Conservation (phyloP, 768 basidiomycete species). For the Ramaria sp. region DNA sequence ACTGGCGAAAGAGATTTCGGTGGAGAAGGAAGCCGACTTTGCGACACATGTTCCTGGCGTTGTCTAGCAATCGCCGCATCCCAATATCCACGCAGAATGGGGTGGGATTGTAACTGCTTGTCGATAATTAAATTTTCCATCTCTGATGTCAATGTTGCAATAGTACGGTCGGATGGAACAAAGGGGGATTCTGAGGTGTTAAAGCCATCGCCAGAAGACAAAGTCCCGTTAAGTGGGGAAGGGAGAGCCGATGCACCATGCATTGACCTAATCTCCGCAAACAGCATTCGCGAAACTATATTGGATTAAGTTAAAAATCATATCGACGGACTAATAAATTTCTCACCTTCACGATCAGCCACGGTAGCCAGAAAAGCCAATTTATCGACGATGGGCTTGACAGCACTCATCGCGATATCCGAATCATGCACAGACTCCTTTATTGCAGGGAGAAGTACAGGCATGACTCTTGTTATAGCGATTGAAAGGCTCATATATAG, state of each 20-base stretch:
- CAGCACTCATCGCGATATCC: conserved; percentile 23
- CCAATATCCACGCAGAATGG: conserved; percentile 11
- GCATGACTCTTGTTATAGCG: conserved; percentile 60
- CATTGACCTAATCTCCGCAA: conserved; percentile 44
- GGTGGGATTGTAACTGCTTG: conserved; percentile 41
- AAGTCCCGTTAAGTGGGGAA: neutral
- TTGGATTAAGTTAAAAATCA: neutral
- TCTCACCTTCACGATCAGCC: conserved; percentile 46
- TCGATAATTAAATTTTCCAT: conserved; percentile 63
- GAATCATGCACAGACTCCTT: conserved; percentile 20
- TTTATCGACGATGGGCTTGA: conserved; percentile 23
- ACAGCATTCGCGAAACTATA: conserved; percentile 40
- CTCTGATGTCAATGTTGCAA: conserved; percentile 36
- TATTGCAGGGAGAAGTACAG: conserved; percentile 42
- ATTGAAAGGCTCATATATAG: conserved; percentile 65
- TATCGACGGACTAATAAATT: neutral
- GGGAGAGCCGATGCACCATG: conserved; percentile 17
- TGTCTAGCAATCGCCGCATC: conserved; percentile 5
- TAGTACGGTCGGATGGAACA: conserved; percentile 24
- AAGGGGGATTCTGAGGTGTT: neutral
- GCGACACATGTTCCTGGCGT: neutral
- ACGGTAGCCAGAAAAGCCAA: conserved; percentile 30
- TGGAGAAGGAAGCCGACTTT: neutral
- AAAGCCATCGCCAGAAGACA: conserved; percentile 5
- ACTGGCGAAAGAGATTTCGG: conserved; percentile 1